Evolutionary conservation across 345 rosid genomes (phyloP), one percentile per base, ranked within the genome.

Genomic region (Populus tremula): DNA sequence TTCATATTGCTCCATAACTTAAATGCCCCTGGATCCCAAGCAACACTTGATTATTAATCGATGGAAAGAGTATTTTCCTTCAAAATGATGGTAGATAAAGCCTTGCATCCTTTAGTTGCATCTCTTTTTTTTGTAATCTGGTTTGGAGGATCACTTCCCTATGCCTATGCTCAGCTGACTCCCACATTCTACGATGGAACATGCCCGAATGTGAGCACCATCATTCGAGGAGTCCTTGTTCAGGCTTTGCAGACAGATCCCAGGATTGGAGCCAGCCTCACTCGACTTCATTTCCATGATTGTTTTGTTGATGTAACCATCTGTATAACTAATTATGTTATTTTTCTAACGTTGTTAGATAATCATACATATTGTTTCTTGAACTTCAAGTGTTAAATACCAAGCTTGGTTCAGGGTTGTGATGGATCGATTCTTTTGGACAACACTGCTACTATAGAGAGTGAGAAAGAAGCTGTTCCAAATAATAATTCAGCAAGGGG

Each of bases 401-500:
- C 25, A 64, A 43, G 45, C 14, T 43, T 43, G 47, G 47, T 43
- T 47, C 63, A 78, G 81, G 81, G 81, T 6, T 90, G 94, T 67
- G 92, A 90, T 75, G 92, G 78, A 25, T 90, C 94, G 6, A 62
- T 89, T 54, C 35, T 90, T 81, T 81, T 90, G 61, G 92, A 90
- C 79, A 80, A 82, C 69, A 71, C 74, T 6, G 64, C 71, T 11
- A 78, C 88, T 5, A 83, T 87, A 64, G 29, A 68, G 5, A 83
- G 86, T 6, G 94, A 90, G 81, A 90, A 90, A 79, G 85, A 86
- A 65, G 87, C 94, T 2, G 0, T 10, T 49, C 84, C 88, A 8
- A 91, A 89, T 53, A 84, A 79, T 53, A 91, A 91, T 49, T 91
- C 94, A 2, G 82, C 70, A 0, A 84, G 93, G 72, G 94, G 93